These are phyloP conservation scores for Hondaea fermentalgiana DNA, from an alignment of 108 stramenopile genomes.

Conservation along the genomic window DNA sequence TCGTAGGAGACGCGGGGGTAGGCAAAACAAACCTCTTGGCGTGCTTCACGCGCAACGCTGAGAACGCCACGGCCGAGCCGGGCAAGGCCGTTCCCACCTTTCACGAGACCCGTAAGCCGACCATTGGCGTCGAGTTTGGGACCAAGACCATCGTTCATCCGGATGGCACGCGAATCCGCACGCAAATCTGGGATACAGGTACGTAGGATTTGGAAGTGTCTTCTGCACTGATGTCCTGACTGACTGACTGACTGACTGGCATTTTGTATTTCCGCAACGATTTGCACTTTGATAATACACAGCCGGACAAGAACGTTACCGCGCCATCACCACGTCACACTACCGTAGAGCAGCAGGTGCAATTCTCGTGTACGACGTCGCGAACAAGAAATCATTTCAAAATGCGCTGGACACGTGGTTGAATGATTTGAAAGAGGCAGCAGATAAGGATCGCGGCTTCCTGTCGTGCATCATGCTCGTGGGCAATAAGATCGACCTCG, in stretches of 20 bases:
- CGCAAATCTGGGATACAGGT: slow-evolving; percentile 42
- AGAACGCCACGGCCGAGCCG: neutral
- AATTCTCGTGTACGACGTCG: slow-evolving; percentile 38
- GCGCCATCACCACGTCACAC: slow-evolving; percentile 28
- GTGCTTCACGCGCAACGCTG: slow-evolving; percentile 30
- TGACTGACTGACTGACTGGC: no score
- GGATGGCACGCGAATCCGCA: slow-evolving; percentile 39
- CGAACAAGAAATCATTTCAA: slow-evolving; percentile 34
- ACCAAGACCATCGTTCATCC: slow-evolving; percentile 40
- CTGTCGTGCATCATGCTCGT: neutral
- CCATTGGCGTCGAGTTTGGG: slow-evolving; percentile 32
- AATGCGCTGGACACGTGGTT: slow-evolving; percentile 40
- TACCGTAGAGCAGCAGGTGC: slow-evolving; percentile 43
- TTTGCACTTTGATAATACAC: neutral
- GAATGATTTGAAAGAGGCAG: slow-evolving; percentile 29
- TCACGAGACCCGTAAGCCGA: slow-evolving; percentile 4
- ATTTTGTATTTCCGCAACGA: no score
- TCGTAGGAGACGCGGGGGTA: slow-evolving; percentile 36
- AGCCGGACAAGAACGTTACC: slow-evolving; percentile 40
- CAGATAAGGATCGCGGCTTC: slow-evolving; percentile 9
- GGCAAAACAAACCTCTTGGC: slow-evolving; percentile 40
- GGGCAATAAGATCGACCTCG: slow-evolving; percentile 19
- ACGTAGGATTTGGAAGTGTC: neutral
- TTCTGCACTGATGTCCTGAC: no score
- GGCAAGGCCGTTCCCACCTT: neutral